Base-by-base conservation (phyloP, 345 rosid genomes). In the Gossypium australe region DNA sequence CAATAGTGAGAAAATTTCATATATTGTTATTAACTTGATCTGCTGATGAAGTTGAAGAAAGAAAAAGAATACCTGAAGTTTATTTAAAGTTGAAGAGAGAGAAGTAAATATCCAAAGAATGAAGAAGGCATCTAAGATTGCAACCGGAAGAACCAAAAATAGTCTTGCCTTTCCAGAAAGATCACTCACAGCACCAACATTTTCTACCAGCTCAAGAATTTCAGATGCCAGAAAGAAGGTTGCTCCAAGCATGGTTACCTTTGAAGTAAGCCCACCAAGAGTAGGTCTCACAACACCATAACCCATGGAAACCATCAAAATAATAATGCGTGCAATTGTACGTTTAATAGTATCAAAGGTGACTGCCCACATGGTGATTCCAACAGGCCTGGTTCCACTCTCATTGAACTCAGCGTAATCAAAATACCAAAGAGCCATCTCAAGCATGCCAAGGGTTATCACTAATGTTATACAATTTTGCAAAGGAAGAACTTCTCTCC, bases 221-320 rank as follows among this genome's bases (percentile, higher is more conserved):
- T 93, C 98, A 55, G 98, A 95, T 53, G 98, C 98, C 80, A 80
- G 44, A 75, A 93, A 93, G 85, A 93, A 95, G 45, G 97, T 93
- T 34, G 73, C 82, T 9, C 98, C 99, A 69, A 95, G 97, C 97
- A 95, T 82, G 49, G 87, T 69, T 72, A 95, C 94, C 84, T 95
- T 95, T 29, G 94, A 93, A 7, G 97, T 87, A 49, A 95, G 82
- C 9, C 99, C 99, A 41, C 99, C 98, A 8, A 93, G 78, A 25
- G 98, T 90, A 73, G 99, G 98, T 70, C 98, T 89, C 79, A 91
- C 97, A 76, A 95, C 99, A 55, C 99, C 99, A 18, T 88, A 95
- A 2, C 98, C 99, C 98, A 93, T 93, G 7, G 97, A 85, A 76
- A 95, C 98, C 87, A 88, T 95, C 43, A 93, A 67, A 70, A 95